These are phyloP conservation scores for Nicotiana rustica DNA, from an alignment of 305 asterid genomes.

Conservation along the genomic window DNA sequence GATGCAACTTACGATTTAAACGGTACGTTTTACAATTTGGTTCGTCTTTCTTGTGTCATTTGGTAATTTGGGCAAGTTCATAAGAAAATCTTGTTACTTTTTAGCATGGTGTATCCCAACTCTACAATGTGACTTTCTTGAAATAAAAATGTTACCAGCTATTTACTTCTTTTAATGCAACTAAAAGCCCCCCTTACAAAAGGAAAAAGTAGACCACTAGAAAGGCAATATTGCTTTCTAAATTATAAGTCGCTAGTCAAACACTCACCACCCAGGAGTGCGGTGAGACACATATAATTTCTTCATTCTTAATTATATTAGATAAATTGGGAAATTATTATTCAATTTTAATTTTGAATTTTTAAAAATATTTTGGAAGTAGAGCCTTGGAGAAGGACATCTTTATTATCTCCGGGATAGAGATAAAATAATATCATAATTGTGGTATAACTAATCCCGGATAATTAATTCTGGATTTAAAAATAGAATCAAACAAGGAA, in stretches of 20 bases:
- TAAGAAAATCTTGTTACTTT: conserved; percentile 32
- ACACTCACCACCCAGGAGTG: not conserved
- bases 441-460: too few species aligned
- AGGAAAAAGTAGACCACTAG: conserved; percentile 53
- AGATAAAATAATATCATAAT: too few species aligned
- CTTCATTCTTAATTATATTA: too few species aligned
- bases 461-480: too few species aligned
- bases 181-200: conserved; percentile 43
- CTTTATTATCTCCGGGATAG: too few species aligned
- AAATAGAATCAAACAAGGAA: too few species aligned
- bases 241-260: conserved; percentile 51
- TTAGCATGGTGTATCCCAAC: conserved; percentile 40
- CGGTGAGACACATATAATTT: too few species aligned
- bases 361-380: too few species aligned
- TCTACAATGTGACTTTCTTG: conserved; percentile 41
- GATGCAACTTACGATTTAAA: too few species aligned
- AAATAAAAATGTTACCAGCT: conserved; percentile 52
- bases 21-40: conserved; percentile 3
- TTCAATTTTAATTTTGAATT: too few species aligned
- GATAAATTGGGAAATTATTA: too few species aligned
- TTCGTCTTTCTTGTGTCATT: conserved; percentile 11
- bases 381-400: too few species aligned
- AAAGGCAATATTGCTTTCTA: conserved; percentile 54
- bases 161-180: conserved; percentile 78
- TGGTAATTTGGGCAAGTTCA: conserved; percentile 28